Base-by-base conservation (phyloP, 2,329 filamentous ascomycete genomes). In the Shiraia sp. region DNA sequence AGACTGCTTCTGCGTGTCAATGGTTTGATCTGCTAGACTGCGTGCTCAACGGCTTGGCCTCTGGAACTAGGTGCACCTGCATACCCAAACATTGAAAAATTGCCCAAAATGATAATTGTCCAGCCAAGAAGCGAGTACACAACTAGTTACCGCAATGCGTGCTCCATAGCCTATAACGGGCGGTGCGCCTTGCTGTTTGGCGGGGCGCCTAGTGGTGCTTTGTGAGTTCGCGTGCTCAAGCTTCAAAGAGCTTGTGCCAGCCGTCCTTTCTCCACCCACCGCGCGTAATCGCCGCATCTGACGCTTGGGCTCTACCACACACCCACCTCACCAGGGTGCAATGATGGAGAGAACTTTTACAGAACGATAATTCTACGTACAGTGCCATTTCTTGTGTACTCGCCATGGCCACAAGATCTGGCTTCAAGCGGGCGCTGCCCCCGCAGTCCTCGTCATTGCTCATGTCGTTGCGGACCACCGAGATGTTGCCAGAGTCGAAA, bases 401-500 rank as follows among this genome's bases (percentile, higher is more conserved):
- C 23, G 40, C 26, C 32, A 66, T 66, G 64, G 53, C 56, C 25
- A 58, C 55, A 9, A 79, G 76, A 72, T 74, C 78, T 47, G 77
- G 74, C 59, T 71, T 72, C 61, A 78, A 72, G 65, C 75, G 75
- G 65, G 70, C 68, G 36, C 10, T 61, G 53, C 57, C 63, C 41
- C 45, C 53, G 38, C 40, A 45, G 25, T 52, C 56, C 40, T 46
- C 45, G 30, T 54, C 81, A 68, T 74, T 95, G 57, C 77, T 96
- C 61, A 82, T 83, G 46, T 87, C 88, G 31, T 76, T 97, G 58
- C 87, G 86, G 62, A 85, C 86, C 51, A 87, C 90, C 14, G 83
- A 89, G 68, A 88, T 96, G 77, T 75, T 91, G 45, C 83, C 87
- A 46, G 84, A 88, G 41, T 79, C 81, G 27, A 90, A 89, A 71